phyloP scores from a whole-genome alignment of 371 early-diverging fungal genomes.

The Mycotypha africana region DNA sequence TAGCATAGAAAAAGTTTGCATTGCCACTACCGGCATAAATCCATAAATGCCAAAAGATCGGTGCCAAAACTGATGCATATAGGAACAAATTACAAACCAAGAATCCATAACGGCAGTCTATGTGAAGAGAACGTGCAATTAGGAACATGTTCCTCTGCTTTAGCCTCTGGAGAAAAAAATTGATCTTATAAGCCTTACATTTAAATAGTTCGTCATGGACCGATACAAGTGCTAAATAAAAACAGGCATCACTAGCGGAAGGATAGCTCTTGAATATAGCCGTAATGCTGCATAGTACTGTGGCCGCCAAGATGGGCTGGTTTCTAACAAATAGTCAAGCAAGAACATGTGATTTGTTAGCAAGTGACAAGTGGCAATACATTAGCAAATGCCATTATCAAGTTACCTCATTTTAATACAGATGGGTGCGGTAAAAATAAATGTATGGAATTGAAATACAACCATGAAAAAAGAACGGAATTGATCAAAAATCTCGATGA shows the following conservation, averaged over 20 bases:
- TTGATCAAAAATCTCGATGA: conserved; percentile 97
- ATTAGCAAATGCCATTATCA: not conserved
- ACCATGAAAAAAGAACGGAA: conserved; percentile 90
- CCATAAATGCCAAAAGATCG: conserved; percentile 93
- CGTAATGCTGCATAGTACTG: conserved; percentile 66
- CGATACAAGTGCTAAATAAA: conserved; percentile 77
- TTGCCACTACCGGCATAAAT: conserved; percentile 92
- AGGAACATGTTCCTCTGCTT: no score
- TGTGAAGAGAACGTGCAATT: no score
- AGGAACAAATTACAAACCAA: conserved; percentile 60
- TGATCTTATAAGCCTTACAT: conserved; percentile 48
- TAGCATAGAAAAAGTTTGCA: conserved; percentile 96
- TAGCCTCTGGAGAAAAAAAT: no score
- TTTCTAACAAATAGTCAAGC: conserved; percentile 48
- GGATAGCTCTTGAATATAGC: conserved; percentile 92
- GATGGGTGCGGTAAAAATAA: conserved; percentile 80
- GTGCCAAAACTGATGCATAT: conserved; percentile 74
- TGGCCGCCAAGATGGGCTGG: conserved; percentile 74
- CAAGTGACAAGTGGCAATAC: no score
- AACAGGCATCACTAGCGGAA: conserved; percentile 75
- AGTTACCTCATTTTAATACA: conserved; percentile 68
- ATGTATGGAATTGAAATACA: conserved; percentile 85
- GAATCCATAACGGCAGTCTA: conserved; percentile 69
- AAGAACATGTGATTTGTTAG: no score
- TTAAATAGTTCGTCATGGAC: conserved; percentile 80